Percentiles rank a stretch among this genome's conserved stretches.
Evolutionary conservation across 2,329 filamentous ascomycete genomes (phyloP).

Genomic region (Pseudocercospora fijiensis): DNA sequence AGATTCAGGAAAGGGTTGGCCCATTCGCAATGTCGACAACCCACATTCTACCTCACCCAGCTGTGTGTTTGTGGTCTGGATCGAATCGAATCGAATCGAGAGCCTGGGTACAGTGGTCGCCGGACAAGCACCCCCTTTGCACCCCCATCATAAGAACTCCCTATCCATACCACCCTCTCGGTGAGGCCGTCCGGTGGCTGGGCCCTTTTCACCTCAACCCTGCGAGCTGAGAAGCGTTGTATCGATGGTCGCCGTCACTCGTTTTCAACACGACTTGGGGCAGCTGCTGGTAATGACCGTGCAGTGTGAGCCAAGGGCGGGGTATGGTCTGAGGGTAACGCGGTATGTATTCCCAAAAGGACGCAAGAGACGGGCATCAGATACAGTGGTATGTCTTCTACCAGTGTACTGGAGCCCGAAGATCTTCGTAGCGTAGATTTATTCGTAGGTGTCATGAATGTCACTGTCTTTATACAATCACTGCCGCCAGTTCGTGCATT

Average conservation of each 20-base stretch:
- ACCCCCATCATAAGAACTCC: not conserved
- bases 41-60: not conserved
- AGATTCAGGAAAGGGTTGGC: not conserved
- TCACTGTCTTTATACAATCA: not conserved
- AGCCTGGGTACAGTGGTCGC: not conserved
- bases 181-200: not conserved
- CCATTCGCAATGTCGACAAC: not conserved
- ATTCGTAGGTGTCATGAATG: too few species aligned
- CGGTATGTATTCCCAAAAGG: not conserved
- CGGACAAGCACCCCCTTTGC: not conserved
- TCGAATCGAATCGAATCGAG: not conserved
- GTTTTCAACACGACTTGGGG: not conserved
- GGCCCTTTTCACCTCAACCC: not conserved
- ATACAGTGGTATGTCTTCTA: not conserved
- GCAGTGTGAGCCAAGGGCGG: not conserved
- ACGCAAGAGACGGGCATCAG: not conserved
- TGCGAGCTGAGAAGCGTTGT: constrained; percentile 1
- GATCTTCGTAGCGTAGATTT: not conserved
- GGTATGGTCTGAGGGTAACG: not conserved
- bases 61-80: not conserved
- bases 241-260: not conserved
- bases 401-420: constrained; percentile 1
- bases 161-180: constrained; percentile 1
- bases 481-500: not conserved
- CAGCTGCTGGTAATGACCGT: not conserved